Evolutionary conservation across 257 asterid species (phyloP).

Genomic region (Rhazya stricta): DNA sequence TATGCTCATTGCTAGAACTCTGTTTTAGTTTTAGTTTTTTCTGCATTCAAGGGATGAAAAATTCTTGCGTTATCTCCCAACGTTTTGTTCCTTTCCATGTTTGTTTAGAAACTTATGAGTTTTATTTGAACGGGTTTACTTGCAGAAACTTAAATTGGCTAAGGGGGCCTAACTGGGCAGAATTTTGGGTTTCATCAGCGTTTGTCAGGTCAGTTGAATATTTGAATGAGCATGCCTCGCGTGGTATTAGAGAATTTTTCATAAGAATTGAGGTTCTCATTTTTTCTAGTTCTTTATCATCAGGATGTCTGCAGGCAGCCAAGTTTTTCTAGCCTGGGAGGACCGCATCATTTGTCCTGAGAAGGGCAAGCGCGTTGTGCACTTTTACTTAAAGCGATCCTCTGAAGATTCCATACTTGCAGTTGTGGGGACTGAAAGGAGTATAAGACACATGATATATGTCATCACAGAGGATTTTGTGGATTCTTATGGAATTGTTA

Average conservation of each 20-base stretch:
- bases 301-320: constrained; percentile 35
- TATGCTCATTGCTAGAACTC: background rate
- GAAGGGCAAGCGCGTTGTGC: constrained; percentile 37
- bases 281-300: constrained; percentile 12
- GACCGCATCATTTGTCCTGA: constrained; percentile 25
- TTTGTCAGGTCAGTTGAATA: background rate
- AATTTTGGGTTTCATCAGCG: background rate
- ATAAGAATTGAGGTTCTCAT: background rate
- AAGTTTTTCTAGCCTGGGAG: constrained; percentile 38
- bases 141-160: background rate
- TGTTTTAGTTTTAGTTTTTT: background rate
- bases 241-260: background rate
- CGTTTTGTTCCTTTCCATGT: background rate
- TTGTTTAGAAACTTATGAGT: background rate
- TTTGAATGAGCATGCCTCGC: background rate
- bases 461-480: constrained; percentile 30
- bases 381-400: constrained; percentile 31
- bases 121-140: background rate
- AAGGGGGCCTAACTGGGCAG: background rate
- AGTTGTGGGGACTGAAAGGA: constrained; percentile 42
- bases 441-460: constrained; percentile 31
- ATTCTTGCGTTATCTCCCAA: background rate
- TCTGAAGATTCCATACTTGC: constrained; percentile 31
- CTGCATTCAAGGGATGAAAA: background rate
- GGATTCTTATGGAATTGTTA: constrained; percentile 27